A percentile compares a stretch with the other conserved stretches of the same genome.
Conservation (phyloP, 108 stramenopile species). For the Cyclostephanos tholiformis region DNA sequence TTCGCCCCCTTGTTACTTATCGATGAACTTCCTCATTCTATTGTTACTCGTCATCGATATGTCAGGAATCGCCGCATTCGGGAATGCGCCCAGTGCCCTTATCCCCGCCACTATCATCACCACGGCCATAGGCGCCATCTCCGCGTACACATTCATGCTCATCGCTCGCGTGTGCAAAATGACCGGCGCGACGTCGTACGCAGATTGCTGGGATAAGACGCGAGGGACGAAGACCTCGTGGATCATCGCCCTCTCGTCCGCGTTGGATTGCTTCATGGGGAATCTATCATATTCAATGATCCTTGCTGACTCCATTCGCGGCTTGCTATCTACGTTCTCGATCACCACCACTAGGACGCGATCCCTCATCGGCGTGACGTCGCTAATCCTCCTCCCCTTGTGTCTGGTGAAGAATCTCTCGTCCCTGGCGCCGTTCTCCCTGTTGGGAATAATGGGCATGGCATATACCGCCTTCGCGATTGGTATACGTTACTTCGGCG, state of each 20-base stretch:
- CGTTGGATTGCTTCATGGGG: slow-evolving; percentile 87
- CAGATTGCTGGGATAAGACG: slow-evolving; percentile 91
- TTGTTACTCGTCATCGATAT: no score
- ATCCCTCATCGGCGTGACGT: slow-evolving; percentile 70
- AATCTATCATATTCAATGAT: slow-evolving; percentile 95
- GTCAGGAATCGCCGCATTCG: slow-evolving; percentile 87
- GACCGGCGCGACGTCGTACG: slow-evolving; percentile 85
- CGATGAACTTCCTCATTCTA: no score
- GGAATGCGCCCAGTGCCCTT: slow-evolving; percentile 88
- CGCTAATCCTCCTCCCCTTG: slow-evolving; percentile 87
- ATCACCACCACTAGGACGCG: slow-evolving; percentile 64
- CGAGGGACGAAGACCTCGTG: slow-evolving; percentile 70
- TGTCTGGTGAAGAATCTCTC: slow-evolving; percentile 90
- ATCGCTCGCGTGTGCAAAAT: slow-evolving; percentile 86
- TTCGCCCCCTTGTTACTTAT: no score
- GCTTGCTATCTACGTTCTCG: slow-evolving; percentile 75
- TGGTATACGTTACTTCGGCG: slow-evolving; percentile 78
- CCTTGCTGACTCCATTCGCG: slow-evolving; percentile 90
- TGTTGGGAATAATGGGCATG: slow-evolving; percentile 91
- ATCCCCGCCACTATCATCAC: slow-evolving; percentile 85
- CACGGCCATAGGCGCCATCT: slow-evolving; percentile 77
- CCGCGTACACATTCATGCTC: slow-evolving; percentile 91
- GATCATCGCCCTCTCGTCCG: slow-evolving; percentile 86
- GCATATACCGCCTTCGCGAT: slow-evolving; percentile 86
- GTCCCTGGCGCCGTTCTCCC: slow-evolving; percentile 85